Base-by-base conservation (phyloP, 2,329 filamentous ascomycete species). In the Fonsecaea nubica region DNA sequence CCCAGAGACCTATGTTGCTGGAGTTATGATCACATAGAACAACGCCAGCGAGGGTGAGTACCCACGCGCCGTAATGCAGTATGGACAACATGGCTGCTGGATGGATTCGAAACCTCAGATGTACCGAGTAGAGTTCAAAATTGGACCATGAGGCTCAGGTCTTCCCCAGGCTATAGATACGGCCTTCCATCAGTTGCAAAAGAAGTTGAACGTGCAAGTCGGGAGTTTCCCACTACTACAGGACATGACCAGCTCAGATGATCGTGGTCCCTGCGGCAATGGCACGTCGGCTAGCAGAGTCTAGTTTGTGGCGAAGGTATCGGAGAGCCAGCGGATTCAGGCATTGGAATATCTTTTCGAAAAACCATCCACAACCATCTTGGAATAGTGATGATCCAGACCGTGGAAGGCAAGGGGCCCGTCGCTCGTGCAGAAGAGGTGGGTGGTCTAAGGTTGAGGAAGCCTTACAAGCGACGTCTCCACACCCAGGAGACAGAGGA, bases 161-260 rank as follows among this genome's bases (percentile, higher is more conserved):
- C 58, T 33, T 53, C 45, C 58, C 33, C 58, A 35, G 45, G 32
- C 58, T 61, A 54, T 61, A 61, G 58, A 61, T 61, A 61, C 45
- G 45, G 33, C 58, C 32, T 54, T 48, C 48, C 58, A 54, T 54
- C 58, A 52, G 62, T 42, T 21, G 33, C 42, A 36, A 61, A 13
- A 25, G 18, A 60, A 48, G 32, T 12, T 45, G n/a, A 60, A 61
- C 42, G 38, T 54, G 25, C 18, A 36, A 35, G 32, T 35, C 30
- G 42, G 42, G 12, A 25, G 36, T 40, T 35, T 32, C 48, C 12
- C 45, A 50, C 45, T n/a, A 30, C 42, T 7, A 36, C 33, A 15
- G 3, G 6, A 25, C 18, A 54, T 21, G 33, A 54, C 25, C 48
- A 33, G n/a, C 58, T 55, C 30, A 55, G 53, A 55, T 55, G 53